phyloP scores from a whole-genome alignment of 805 yeast species.

The Myxozyma mucilagina region DNA sequence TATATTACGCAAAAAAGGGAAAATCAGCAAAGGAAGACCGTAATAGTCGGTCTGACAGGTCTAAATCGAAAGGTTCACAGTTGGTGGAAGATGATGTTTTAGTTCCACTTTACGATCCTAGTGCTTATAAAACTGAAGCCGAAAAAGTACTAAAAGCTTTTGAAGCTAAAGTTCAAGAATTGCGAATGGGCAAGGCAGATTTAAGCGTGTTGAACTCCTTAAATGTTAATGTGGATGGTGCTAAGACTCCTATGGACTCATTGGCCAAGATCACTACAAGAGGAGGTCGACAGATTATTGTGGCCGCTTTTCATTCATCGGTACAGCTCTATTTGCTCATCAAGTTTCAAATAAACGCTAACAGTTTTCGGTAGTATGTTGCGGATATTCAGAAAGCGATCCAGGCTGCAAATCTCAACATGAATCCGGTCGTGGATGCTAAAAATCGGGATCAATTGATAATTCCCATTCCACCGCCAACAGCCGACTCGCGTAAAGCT shows the following conservation, averaged over 20 bases:
- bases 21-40: background rate
- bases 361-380: conserved; percentile 46
- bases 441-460: conserved; percentile 70
- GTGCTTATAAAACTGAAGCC: conserved; percentile 48
- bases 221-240: conserved; percentile 40
- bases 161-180: conserved; percentile 57
- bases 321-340: conserved; percentile 1
- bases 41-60: background rate
- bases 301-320: conserved; percentile 79
- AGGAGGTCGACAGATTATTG: conserved; percentile 62
- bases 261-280: conserved; percentile 71
- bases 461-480: conserved; percentile 72
- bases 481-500: conserved; percentile 62
- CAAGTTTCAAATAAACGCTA: too few species aligned
- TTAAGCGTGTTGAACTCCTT: conserved; percentile 66
- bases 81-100: background rate
- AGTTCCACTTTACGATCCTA: conserved; percentile 36
- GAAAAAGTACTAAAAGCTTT: conserved; percentile 53
- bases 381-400: conserved; percentile 72
- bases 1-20: background rate
- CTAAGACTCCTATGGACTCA: conserved; percentile 38
- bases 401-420: conserved; percentile 63
- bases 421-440: conserved; percentile 79
- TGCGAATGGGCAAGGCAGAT: conserved; percentile 68
- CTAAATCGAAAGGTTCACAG: background rate